phyloP scores from a whole-genome alignment of 805 yeast genomes.

The Clavispora asparagi region DNA sequence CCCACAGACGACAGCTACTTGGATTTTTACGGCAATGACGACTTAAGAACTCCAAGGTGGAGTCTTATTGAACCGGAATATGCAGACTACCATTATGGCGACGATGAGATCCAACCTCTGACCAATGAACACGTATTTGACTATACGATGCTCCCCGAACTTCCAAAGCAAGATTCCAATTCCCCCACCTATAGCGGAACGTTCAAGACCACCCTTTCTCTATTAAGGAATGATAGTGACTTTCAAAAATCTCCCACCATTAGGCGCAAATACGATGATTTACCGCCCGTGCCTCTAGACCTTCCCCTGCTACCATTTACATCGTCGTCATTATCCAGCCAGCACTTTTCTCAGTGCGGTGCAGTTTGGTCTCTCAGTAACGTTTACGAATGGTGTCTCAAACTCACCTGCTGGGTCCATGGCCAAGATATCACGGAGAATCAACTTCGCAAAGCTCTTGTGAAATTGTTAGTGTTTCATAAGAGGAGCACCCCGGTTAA shows the following conservation, averaged over 20 bases:
- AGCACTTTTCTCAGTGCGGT: slow-evolving; percentile 46
- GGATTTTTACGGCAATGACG: slow-evolving; percentile 7
- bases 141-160: slow-evolving; percentile 31
- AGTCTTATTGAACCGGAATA: slow-evolving; percentile 14
- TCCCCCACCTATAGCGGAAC: slow-evolving; percentile 9
- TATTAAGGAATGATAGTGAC: slow-evolving; percentile 24
- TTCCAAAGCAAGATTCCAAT: slow-evolving; percentile 16
- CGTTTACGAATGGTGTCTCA: slow-evolving; percentile 52
- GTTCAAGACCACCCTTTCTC: slow-evolving; percentile 24
- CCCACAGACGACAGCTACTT: slow-evolving; percentile 7
- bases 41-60: slow-evolving; percentile 13
- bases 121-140: slow-evolving; percentile 24
- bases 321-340: slow-evolving; percentile 41
- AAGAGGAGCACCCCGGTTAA: slow-evolving; percentile 46
- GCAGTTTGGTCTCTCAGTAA: slow-evolving; percentile 43
- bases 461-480: slow-evolving; percentile 46
- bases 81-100: slow-evolving; percentile 8
- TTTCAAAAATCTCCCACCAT: slow-evolving; percentile 1
- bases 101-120: slow-evolving; percentile 16
- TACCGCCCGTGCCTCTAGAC: slow-evolving; percentile 43
- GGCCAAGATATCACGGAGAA: slow-evolving; percentile 43
- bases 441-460: slow-evolving; percentile 52
- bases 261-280: slow-evolving; percentile 14
- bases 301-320: slow-evolving; percentile 56
- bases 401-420: slow-evolving; percentile 49